A percentile compares a stretch with the other conserved stretches of the same genome.
Conservation (phyloP, 83 land plant species). For the Diphasiastrum complanatum region DNA sequence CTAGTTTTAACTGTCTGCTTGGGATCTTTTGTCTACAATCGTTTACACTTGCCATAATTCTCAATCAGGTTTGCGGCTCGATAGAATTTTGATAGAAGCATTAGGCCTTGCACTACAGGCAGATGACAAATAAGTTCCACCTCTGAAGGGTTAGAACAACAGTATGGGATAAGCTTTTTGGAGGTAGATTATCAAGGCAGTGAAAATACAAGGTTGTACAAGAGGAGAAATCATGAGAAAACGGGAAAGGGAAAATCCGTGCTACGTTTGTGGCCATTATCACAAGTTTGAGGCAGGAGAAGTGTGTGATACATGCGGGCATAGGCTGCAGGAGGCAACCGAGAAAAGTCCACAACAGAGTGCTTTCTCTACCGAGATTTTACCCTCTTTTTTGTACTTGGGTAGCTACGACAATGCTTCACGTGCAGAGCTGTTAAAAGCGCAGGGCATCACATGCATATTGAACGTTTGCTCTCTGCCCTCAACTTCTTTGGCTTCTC, state of each 20-base stretch:
- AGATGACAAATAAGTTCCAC: too few species aligned
- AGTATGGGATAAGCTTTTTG: too few species aligned
- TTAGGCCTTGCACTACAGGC: too few species aligned
- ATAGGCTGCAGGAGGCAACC: constrained; percentile 47
- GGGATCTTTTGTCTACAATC: too few species aligned
- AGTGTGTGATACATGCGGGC: constrained; percentile 88
- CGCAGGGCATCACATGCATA: constrained; percentile 70
- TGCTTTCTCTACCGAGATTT: constrained; percentile 78
- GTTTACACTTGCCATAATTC: too few species aligned
- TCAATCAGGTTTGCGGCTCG: too few species aligned
- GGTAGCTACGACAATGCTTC: constrained; percentile 99
- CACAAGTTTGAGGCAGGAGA: constrained; percentile 98
- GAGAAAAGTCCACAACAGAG: constrained; percentile 47
- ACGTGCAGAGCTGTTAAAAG: constrained; percentile 78
- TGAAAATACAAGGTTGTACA: too few species aligned
- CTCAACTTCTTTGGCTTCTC: too few species aligned
- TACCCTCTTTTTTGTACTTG: constrained; percentile 68
- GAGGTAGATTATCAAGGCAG: too few species aligned
- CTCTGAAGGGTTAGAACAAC: too few species aligned
- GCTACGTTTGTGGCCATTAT: constrained; percentile 86
- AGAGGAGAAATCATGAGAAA: constrained; percentile 51
- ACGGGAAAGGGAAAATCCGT: constrained; percentile 95
- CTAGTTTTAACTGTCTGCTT: too few species aligned
- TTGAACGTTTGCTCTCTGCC: constrained; percentile 57
- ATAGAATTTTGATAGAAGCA: too few species aligned